These are phyloP conservation scores for Coemansia sp. DNA, from an alignment of 192 early-diverging fungal species.

Conservation along the genomic window DNA sequence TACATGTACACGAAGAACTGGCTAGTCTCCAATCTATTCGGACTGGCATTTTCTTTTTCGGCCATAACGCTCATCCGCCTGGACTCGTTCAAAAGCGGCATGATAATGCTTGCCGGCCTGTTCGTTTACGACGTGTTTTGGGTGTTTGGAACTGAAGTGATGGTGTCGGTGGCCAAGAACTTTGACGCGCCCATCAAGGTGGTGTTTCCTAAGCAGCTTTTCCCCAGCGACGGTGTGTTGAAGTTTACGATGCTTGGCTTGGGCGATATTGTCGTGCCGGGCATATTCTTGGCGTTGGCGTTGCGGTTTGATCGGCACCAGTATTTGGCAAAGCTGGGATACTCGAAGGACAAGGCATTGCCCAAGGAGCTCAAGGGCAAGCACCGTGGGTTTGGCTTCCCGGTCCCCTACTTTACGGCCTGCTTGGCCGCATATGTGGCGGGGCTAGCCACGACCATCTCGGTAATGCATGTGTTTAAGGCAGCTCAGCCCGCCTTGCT, in stretches of 20 bases:
- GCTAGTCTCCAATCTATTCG: constrained; percentile 86
- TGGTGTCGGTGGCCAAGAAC: constrained; percentile 95
- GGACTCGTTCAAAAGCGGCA: constrained; percentile 96
- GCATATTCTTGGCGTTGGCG: constrained; percentile 90
- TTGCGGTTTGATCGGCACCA: constrained; percentile 83
- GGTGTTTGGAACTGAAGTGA: constrained; percentile 98
- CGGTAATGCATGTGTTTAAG: constrained; percentile 93
- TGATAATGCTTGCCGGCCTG: constrained; percentile 83
- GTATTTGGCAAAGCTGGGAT: constrained; percentile 59
- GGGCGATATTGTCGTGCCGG: constrained; percentile 96
- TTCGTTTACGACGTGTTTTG: constrained; percentile 98
- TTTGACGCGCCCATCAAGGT: constrained; percentile 98
- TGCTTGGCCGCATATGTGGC: constrained; percentile 75
- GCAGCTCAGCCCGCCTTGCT: constrained; percentile 95
- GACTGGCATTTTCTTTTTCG: constrained; percentile 80
- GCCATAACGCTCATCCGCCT: constrained; percentile 84
- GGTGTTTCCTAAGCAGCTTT: constrained; percentile 72
- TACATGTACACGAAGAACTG: constrained; percentile 91
- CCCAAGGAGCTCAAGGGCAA: constrained; percentile 31
- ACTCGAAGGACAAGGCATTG: constrained; percentile 52
- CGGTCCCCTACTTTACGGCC: constrained; percentile 86
- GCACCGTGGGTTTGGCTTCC: constrained; percentile 57
- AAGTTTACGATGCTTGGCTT: constrained; percentile 91
- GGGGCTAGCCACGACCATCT: constrained; percentile 85
- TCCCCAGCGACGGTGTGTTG: constrained; percentile 30